Evolutionary conservation across 768 basidiomycete species (phyloP), one percentile per base, ranked within the genome.

Genomic region (Boletus rex-veris): DNA sequence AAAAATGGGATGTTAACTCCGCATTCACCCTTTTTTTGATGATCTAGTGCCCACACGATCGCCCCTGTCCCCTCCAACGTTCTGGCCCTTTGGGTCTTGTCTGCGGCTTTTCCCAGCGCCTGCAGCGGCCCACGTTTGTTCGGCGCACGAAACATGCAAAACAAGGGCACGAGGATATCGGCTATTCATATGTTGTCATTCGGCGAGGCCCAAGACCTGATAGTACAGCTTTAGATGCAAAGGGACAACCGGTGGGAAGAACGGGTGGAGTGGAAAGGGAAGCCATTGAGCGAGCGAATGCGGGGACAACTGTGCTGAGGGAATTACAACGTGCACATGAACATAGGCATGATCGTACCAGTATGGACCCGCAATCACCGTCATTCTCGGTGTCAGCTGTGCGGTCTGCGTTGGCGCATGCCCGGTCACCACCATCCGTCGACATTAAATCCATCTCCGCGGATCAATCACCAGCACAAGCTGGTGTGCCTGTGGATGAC

Each of bases 171-270:
- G 93, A 96, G 70, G 89, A 96, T 60, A 80, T 85, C 35, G 83
- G 81, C 33, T 98, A 94, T 68, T 91, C 92, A 16, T 99, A 99
- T 67, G 81, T 97, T 45, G 89, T 93, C 30, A 79, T 99, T 51
- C 85, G 84, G 31, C 80, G 92, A 46, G 96, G 95, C 3, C 58
- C 74, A 28, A 78, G 95, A 53, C 93, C 93, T 8, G 56, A 63
- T 43, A 50, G 46, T 40, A 52, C 48, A 24, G 26, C 14, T 39
- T 41, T 45, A 31, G 52, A 18, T 33, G 53, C 53, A 45, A 28
- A 31, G 39, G 55, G 54, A 42, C 53, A 48, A 30, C 52, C 50
- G 9, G 49, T 69, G 46, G 61, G 69, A 55, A 57, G 65, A 72
- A 30, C 62, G 63, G 63, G 67, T 48, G 57, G 69, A 21, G 64